Percentiles rank a stretch among this genome's conserved stretches.
phyloP scores from a whole-genome alignment of 1,139 yeast genomes.

The Scheffersomyces insectosa region DNA sequence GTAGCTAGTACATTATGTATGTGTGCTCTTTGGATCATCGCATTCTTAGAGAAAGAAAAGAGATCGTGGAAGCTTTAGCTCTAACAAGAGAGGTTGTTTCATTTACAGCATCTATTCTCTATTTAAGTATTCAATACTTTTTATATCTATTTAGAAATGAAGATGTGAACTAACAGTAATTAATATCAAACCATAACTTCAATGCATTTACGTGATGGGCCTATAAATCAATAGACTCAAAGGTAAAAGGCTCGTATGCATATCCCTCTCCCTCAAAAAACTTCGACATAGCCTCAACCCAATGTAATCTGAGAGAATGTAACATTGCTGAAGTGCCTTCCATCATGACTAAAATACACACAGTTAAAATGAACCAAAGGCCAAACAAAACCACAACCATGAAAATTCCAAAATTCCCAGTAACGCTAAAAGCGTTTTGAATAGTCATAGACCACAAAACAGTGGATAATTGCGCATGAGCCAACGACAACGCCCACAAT shows the following conservation, averaged over 20 bases:
- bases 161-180: no score
- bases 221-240: conserved; percentile 20
- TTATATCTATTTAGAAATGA: no score
- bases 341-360: conserved; percentile 74
- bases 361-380: conserved; percentile 78
- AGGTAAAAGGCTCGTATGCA: conserved; percentile 69
- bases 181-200: not conserved
- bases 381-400: conserved; percentile 64
- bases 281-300: conserved; percentile 89
- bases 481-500: conserved; percentile 77
- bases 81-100: not conserved
- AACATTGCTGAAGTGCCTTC: conserved; percentile 89
- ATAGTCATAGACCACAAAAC: conserved; percentile 82
- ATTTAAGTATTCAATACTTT: no score
- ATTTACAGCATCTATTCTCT: not conserved
- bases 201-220: not conserved
- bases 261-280: conserved; percentile 83
- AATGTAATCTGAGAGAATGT: conserved; percentile 79
- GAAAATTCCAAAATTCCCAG: conserved; percentile 51
- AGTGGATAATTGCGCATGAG: conserved; percentile 75
- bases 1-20: conserved; percentile 19
- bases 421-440: conserved; percentile 51
- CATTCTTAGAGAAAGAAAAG: not conserved
- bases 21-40: conserved; percentile 6
- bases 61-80: not conserved